Evolutionary conservation across 2,329 filamentous ascomycete species (phyloP).

Genomic region (Aschersonia sp.): DNA sequence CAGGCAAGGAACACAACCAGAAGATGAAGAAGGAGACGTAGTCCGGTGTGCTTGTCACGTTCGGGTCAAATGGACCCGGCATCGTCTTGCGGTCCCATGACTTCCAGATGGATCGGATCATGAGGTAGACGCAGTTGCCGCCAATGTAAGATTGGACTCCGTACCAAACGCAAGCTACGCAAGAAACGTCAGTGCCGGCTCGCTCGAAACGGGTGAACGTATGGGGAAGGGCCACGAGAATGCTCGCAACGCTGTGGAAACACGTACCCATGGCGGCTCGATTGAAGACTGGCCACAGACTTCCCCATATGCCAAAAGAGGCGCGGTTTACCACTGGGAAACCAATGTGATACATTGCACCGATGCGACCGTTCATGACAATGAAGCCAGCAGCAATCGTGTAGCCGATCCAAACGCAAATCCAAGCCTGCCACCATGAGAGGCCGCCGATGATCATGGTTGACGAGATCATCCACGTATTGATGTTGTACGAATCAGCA

Average conservation of each 20-base stretch:
- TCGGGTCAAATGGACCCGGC: conserved; percentile 48
- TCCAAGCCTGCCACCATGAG: conserved; percentile 84
- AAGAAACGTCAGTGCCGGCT: not conserved
- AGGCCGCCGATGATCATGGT: conserved; percentile 65
- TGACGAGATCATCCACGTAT: conserved; percentile 88
- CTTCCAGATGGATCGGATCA: conserved; percentile 77
- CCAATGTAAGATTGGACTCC: conserved; percentile 79
- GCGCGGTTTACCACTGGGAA: conserved; percentile 70
- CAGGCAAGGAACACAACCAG: conserved; percentile 66
- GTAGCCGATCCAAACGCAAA: conserved; percentile 83
- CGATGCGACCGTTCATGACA: conserved; percentile 66
- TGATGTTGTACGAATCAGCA: conserved; percentile 75
- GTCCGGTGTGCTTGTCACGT: conserved; percentile 56
- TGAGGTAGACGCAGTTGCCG: conserved; percentile 70
- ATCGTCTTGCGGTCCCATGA: conserved; percentile 45
- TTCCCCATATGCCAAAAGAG: conserved; percentile 81
- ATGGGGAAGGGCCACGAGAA: too few species aligned
- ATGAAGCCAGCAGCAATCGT: conserved; percentile 63
- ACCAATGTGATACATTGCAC: conserved; percentile 75
- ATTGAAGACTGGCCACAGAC: conserved; percentile 79
- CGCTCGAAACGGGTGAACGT: not conserved
- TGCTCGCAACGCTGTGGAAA: not conserved
- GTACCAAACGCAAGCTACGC: conserved; percentile 65
- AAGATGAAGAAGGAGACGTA: conserved; percentile 80
- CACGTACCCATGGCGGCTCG: conserved; percentile 58